A percentile compares a stretch with the other conserved stretches of the same genome.
Conservation (phyloP, 371 early-diverging fungal species). For the Circinella umbellata region DNA sequence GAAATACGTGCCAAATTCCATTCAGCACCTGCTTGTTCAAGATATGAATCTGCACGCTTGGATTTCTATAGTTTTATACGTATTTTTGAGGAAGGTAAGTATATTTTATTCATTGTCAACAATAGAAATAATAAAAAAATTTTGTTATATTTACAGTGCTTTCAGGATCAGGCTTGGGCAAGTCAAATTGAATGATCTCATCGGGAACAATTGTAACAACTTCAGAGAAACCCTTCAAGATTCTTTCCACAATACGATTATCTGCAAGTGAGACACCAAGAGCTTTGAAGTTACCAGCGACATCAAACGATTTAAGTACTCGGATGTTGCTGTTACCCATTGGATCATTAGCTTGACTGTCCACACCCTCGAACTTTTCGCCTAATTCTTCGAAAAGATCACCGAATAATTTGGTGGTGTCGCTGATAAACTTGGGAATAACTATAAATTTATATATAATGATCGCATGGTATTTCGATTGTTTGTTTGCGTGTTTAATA, state of each 20-base stretch:
- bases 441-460: constrained; percentile 20
- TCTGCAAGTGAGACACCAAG: constrained; percentile 34
- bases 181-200: constrained; percentile 40
- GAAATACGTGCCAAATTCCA: constrained; percentile 54
- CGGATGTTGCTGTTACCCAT: constrained; percentile 28
- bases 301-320: constrained; percentile 33
- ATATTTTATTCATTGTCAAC: too few species aligned
- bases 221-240: constrained; percentile 25
- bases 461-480: not conserved
- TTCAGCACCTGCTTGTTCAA: constrained; percentile 31
- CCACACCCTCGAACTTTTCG: constrained; percentile 21
- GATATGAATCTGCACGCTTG: constrained; percentile 11
- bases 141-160: constrained; percentile 20
- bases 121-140: not conserved
- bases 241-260: constrained; percentile 25
- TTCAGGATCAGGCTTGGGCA: constrained; percentile 21
- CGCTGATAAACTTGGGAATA: constrained; percentile 22
- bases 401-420: constrained; percentile 26
- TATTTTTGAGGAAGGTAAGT: too few species aligned
- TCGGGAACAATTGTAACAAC: constrained; percentile 44
- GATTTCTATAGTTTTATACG: constrained; percentile 6
- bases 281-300: constrained; percentile 38
- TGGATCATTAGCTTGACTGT: constrained; percentile 8
- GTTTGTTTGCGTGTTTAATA: too few species aligned
- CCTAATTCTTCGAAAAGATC: constrained; percentile 34